Evolutionary conservation across 345 rosid genomes (phyloP).

Genomic region (Arabis hirsuta): DNA sequence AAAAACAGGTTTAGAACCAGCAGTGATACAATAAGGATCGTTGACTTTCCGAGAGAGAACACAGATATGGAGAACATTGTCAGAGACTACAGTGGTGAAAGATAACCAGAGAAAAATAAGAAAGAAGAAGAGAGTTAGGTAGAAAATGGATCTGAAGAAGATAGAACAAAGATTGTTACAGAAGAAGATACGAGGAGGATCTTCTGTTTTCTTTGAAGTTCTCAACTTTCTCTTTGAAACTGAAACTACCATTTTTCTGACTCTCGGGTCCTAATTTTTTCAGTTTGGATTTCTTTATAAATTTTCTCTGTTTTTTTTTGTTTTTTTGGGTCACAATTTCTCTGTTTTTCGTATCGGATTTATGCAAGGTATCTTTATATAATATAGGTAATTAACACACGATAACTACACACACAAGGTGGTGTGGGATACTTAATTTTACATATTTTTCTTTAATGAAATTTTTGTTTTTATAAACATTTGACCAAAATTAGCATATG

Average conservation of each 20-base stretch:
- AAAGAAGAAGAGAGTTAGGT: constrained; percentile 52
- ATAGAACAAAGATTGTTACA: constrained; percentile 11
- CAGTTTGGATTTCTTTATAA: neutral
- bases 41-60: constrained; percentile 69
- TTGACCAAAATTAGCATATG: neutral
- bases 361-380: constrained; percentile 7
- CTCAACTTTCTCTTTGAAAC: constrained; percentile 25
- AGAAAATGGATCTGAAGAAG: constrained; percentile 27
- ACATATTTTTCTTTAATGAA: neutral
- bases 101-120: constrained; percentile 61
- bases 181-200: constrained; percentile 16
- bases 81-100: constrained; percentile 50
- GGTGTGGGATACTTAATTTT: neutral
- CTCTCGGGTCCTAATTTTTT: neutral
- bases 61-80: constrained; percentile 65
- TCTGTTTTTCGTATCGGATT: neutral
- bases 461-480: neutral
- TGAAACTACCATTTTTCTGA: constrained; percentile 20
- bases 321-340: too few species aligned
- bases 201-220: constrained; percentile 30
- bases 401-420: constrained; percentile 11
- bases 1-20: constrained; percentile 57
- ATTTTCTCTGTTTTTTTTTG: neutral
- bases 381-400: neutral
- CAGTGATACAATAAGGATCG: constrained; percentile 71